Conservation (phyloP, 192 early-diverging fungal genomes). For the Pilobolus umbonatus region DNA sequence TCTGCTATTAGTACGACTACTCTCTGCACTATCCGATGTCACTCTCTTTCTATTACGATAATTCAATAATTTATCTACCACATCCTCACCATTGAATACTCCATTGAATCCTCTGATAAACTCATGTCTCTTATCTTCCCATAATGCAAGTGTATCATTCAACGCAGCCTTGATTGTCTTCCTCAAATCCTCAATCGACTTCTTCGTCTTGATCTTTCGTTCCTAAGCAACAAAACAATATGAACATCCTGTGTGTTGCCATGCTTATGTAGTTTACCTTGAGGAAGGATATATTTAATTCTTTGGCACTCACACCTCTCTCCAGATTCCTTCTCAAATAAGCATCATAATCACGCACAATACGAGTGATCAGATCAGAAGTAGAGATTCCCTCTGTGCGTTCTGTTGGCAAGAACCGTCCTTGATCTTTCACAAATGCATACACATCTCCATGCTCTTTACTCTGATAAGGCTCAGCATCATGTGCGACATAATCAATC, state of each 20-base stretch:
- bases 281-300: constrained; percentile 76
- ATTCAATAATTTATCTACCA: constrained; percentile 36
- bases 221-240: constrained; percentile 35
- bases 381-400: constrained; percentile 82
- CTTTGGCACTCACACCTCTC: constrained; percentile 75
- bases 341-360: constrained; percentile 81
- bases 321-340: constrained; percentile 83
- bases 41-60: constrained; percentile 9
- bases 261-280: constrained; percentile 41
- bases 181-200: constrained; percentile 65
- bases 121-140: constrained; percentile 75
- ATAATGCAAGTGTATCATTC: constrained; percentile 60
- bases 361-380: constrained; percentile 80
- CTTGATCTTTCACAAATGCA: constrained; percentile 76
- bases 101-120: constrained; percentile 65
- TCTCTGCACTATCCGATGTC: constrained; percentile 8
- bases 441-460: constrained; percentile 73
- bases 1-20: constrained; percentile 13
- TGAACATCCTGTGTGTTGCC: not conserved
- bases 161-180: constrained; percentile 65
- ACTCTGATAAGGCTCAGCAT: constrained; percentile 73
- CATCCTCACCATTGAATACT: constrained; percentile 60
- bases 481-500: constrained; percentile 84
- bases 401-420: constrained; percentile 59
- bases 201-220: constrained; percentile 71